Evolutionary conservation across 257 asterid species (phyloP), one percentile per base, ranked within the genome.

Genomic region (Anisodus tanguticus): DNA sequence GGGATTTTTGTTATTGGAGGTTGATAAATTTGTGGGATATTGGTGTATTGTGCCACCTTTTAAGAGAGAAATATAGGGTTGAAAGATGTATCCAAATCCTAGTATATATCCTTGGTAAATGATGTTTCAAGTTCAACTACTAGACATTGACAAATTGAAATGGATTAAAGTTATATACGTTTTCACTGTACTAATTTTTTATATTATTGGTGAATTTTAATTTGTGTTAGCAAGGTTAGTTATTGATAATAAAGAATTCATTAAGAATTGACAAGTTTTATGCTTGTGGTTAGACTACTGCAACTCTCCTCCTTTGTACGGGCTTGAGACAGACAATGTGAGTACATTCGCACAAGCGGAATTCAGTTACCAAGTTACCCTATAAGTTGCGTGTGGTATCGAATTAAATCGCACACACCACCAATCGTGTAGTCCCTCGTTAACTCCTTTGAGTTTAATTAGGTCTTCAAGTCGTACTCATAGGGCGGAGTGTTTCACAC

Each of bases 1-100:
- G 83, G 71, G 9, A 60, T 57, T 11, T 59, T 41, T 13, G 19
- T 74, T 31, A 74, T 74, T 74, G 45, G 81, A 49, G 58, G 22
- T 74, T 74, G 81, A 22, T 49, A 74, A 49, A 74, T 74, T 74
- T 74, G 62, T 74, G 22, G 62, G 81, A 49, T 4, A 22, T 22
- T 49, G 81, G 62, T 74, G 19, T 6, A 12, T 26, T 51, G 19
- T 74, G 62, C 22, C 19, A 11, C 45, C 3, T 43, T 72, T 71
- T 72, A 47, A 47, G 19, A 72, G 80, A 72, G 60, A 72, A 47
- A 72, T 19, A 19, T 72, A 72, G 60, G 60, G 41, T 72, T 35
- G 72, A 31, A 66, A 66, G 43, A 3, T 66, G n/a, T 17, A 31
- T 66, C 7, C n/a, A 57, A 57, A 5, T 12, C n/a, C 19, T 57